Percentiles rank a stretch among this genome's conserved stretches.
phyloP scores from a whole-genome alignment of 768 basidiomycete genomes.

The Russula foetens region DNA sequence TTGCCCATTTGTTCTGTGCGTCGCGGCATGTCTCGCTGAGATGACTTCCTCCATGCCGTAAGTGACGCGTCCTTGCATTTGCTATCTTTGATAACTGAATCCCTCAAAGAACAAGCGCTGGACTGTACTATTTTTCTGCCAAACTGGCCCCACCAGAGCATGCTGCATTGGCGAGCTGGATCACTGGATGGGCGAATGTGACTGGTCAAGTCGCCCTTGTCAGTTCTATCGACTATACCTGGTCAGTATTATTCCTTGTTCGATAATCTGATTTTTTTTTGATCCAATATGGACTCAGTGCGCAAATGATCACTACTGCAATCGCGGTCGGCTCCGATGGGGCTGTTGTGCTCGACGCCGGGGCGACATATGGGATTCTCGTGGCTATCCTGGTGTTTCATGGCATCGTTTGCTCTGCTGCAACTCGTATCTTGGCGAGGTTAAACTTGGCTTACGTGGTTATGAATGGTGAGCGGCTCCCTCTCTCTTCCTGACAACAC shows the following conservation, averaged over 20 bases:
- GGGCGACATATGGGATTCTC: slow-evolving; percentile 61
- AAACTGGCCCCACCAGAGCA: slow-evolving; percentile 59
- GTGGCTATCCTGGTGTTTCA: slow-evolving; percentile 57
- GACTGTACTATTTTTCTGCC: slow-evolving; percentile 72
- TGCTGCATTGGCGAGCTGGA: slow-evolving; percentile 56
- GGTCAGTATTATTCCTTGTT: slow-evolving; percentile 27
- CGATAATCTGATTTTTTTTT: not conserved
- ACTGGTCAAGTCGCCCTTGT: slow-evolving; percentile 65
- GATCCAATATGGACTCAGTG: slow-evolving; percentile 28
- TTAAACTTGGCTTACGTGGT: slow-evolving; percentile 64
- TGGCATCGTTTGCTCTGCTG: slow-evolving; percentile 63
- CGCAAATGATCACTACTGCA: slow-evolving; percentile 71
- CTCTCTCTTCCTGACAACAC: not conserved
- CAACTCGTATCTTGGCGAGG: slow-evolving; percentile 54
- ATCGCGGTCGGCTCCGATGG: slow-evolving; percentile 55
- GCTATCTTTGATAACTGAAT: not conserved
- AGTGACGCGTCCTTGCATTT: not conserved
- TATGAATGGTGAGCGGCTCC: slow-evolving; percentile 43
- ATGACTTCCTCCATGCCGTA: slow-evolving; percentile 71
- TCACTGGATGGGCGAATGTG: slow-evolving; percentile 67
- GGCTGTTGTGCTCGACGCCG: slow-evolving; percentile 40
- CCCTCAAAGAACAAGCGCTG: slow-evolving; percentile 58
- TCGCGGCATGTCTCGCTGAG: slow-evolving; percentile 69
- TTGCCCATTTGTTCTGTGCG: slow-evolving; percentile 53
- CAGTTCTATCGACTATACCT: slow-evolving; percentile 69